Conservation (phyloP, 495 filamentous ascomycete genomes). For the Annulohypoxylon maeteangense region DNA sequence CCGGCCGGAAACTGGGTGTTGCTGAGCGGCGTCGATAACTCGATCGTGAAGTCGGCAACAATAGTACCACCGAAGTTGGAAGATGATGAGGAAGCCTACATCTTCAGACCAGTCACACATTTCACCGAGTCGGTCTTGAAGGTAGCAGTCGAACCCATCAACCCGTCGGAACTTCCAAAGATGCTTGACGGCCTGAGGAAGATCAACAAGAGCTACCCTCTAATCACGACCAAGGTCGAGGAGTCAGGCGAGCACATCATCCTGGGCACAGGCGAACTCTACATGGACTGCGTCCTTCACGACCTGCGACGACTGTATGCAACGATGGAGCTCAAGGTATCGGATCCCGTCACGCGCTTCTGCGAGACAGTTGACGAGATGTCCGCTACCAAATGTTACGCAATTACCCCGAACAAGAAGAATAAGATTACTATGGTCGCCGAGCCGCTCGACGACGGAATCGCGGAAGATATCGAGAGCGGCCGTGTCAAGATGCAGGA, state of each 20-base stretch:
- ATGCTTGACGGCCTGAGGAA: constrained; percentile 97
- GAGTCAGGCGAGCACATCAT: constrained; percentile 98
- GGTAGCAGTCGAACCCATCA: constrained; percentile 97
- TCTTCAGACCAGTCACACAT: constrained; percentile 92
- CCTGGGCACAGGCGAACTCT: constrained; percentile 93
- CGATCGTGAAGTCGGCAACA: constrained; percentile 98
- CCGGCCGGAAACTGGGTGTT: constrained; percentile 97
- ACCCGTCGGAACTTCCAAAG: constrained; percentile 97
- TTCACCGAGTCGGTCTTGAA: constrained; percentile 99
- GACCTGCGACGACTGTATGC: constrained; percentile 92
- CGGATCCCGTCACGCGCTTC: constrained; percentile 96
- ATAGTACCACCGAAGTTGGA: constrained; percentile 83
- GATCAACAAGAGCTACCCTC: constrained; percentile 96
- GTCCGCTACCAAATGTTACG: constrained; percentile 97
- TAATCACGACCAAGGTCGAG: constrained; percentile 96
- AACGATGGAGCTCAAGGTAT: constrained; percentile 99
- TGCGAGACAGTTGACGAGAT: constrained; percentile 98
- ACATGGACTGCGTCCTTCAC: constrained; percentile 99
- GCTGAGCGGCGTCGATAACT: constrained; percentile 92
- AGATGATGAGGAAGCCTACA: constrained; percentile 89
- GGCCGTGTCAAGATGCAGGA: constrained; percentile 92
- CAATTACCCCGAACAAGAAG: constrained; percentile 97
- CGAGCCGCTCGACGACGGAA: constrained; percentile 92
- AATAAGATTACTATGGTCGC: constrained; percentile 99
- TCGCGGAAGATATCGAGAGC: constrained; percentile 94